Conservation (phyloP, 352 stramenopile genomes). For the Phytophthora megakarya region DNA sequence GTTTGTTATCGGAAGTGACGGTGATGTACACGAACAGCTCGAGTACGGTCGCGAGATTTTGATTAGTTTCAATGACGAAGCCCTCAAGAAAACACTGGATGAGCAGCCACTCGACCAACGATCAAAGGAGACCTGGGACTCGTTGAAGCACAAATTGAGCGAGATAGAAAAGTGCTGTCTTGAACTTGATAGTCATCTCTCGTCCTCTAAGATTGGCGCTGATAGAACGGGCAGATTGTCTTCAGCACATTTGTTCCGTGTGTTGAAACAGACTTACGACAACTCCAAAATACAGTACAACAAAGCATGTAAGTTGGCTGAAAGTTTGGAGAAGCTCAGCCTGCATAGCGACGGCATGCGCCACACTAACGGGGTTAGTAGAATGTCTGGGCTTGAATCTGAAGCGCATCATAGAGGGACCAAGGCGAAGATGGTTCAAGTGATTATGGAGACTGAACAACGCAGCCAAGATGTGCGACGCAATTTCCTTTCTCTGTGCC, state of each 20-base stretch:
- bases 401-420: conserved; percentile 28
- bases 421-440: conserved; percentile 55
- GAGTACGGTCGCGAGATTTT: conserved; percentile 75
- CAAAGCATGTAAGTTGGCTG: conserved; percentile 52
- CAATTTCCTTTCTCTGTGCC: conserved; percentile 64
- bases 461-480: conserved; percentile 53
- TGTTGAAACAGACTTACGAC: conserved; percentile 78
- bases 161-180: conserved; percentile 58
- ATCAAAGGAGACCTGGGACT: conserved; percentile 58
- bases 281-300: conserved; percentile 81
- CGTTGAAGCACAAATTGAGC: conserved; percentile 51
- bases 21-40: conserved; percentile 76
- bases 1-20: conserved; percentile 79
- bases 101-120: conserved; percentile 71
- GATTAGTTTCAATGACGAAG: conserved; percentile 69
- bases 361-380: conserved; percentile 30
- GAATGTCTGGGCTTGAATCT: conserved; percentile 19
- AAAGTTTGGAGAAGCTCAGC: conserved; percentile 59
- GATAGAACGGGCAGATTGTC: conserved; percentile 29
- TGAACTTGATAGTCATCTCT: conserved; percentile 57
- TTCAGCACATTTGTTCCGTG: conserved; percentile 61
- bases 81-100: conserved; percentile 62
- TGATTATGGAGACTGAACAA: conserved; percentile 48
- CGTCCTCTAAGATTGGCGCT: conserved; percentile 37
- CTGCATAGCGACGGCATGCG: conserved; percentile 37